phyloP scores from a whole-genome alignment of 495 filamentous ascomycete genomes.

The Sphaerosporella brunnea region DNA sequence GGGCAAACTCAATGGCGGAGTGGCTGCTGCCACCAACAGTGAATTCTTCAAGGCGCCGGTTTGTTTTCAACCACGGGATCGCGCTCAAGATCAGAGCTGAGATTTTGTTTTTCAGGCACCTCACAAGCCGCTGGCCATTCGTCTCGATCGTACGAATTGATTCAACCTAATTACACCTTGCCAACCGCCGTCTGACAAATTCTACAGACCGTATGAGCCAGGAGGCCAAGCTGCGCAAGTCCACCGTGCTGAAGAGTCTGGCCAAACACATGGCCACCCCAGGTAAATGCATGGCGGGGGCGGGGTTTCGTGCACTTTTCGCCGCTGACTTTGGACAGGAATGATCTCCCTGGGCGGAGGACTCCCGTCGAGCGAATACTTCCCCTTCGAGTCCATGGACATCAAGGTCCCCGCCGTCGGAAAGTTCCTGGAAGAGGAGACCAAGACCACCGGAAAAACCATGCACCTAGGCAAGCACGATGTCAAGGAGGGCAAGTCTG shows the following conservation, averaged over 20 bases:
- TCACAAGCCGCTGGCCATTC: slow-evolving; percentile 60
- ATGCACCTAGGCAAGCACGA: slow-evolving; percentile 66
- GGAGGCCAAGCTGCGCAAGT: slow-evolving; percentile 39
- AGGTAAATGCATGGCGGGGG: slow-evolving; percentile 14
- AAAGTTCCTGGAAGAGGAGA: slow-evolving; percentile 50
- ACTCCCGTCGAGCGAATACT: slow-evolving; percentile 72
- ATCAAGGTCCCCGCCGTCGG: slow-evolving; percentile 50
- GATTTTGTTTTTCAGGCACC: slow-evolving; percentile 20
- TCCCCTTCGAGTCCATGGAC: slow-evolving; percentile 56
- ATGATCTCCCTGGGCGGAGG: slow-evolving; percentile 82
- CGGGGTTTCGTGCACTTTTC: too few species aligned
- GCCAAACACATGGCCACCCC: slow-evolving; percentile 42
- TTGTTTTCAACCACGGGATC: not conserved
- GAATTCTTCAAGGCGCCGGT: slow-evolving; percentile 67
- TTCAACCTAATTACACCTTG: not conserved
- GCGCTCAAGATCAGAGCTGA: not conserved
- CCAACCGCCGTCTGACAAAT: not conserved
- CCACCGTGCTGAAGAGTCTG: slow-evolving; percentile 58
- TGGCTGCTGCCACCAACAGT: slow-evolving; percentile 59
- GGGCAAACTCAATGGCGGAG: slow-evolving; percentile 48
- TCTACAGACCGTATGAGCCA: slow-evolving; percentile 36
- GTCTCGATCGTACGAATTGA: slow-evolving; percentile 58
- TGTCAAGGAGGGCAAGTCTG: slow-evolving; percentile 42
- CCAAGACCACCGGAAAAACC: slow-evolving; percentile 34
- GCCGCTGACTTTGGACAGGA: slow-evolving; percentile 28